phyloP scores from a whole-genome alignment of 139 green algal species.

The Chlorella ohadii region DNA sequence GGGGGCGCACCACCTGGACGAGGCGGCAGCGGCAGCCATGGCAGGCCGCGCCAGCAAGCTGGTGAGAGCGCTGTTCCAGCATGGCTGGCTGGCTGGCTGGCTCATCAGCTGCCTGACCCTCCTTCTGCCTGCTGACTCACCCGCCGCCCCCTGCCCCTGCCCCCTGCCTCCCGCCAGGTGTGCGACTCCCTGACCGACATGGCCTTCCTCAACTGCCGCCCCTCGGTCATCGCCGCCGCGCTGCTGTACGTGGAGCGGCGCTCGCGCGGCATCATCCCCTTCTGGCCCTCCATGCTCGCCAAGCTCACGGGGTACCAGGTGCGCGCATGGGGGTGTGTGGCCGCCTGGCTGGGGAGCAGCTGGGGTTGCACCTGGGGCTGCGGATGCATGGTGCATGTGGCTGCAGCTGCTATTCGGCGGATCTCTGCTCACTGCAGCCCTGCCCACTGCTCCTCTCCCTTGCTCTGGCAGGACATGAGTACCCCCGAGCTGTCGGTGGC shows the following conservation, averaged over 20 bases:
- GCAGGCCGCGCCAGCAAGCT: background rate
- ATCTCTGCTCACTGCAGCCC: background rate
- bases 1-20: conserved; percentile 6
- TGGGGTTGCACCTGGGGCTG: too few species aligned
- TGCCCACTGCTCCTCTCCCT: background rate
- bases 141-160: background rate
- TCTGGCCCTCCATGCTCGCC: conserved; percentile 85
- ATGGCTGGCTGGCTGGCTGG: too few species aligned
- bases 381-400: too few species aligned
- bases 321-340: background rate
- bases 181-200: conserved; percentile 74
- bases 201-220: conserved; percentile 86
- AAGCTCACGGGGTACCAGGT: conserved; percentile 80
- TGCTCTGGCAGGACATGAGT: conserved; percentile 65
- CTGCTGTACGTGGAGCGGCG: conserved; percentile 84
- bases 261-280: conserved; percentile 79
- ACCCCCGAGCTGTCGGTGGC: conserved; percentile 79
- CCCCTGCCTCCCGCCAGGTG: conserved; percentile 26
- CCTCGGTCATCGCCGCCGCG: conserved; percentile 82
- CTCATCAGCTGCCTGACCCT: too few species aligned
- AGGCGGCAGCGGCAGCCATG: conserved; percentile 17
- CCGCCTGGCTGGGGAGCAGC: background rate
- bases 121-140: background rate
- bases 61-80: conserved; percentile 13
- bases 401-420: background rate